Evolutionary conservation across 2,329 filamentous ascomycete species (phyloP), one percentile per base, ranked within the genome.

Genomic region (Cladosporium cucumerinum): DNA sequence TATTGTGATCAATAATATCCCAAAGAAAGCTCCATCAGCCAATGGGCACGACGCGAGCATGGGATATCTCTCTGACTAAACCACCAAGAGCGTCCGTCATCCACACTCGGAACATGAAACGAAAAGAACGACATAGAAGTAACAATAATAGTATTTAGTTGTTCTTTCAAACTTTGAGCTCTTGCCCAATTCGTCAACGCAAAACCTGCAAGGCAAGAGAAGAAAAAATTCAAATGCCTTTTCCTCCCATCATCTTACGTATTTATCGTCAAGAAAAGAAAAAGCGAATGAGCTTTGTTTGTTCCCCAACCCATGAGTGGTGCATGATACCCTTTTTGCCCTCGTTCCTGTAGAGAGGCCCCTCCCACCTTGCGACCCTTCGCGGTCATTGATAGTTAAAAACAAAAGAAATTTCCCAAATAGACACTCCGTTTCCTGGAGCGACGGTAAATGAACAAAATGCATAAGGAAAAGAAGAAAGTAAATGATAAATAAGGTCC

Each of bases 361-460:
- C n/a, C 39, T 23, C 39, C 39, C 8, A 18, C 54, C n/a, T 14
- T 16, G 28, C 30, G 28, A 36, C 14, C 54, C 54, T 46, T 46
- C 39, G 39, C 39, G 36, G 55, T 43, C 34, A 23, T 30, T 32
- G 26, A 49, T 36, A 61, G 49, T 36, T 25, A 55, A 34, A 55
- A 23, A 62, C 60, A 62, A 23, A 62, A 32, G 60, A 62, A 23
- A 62, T n/a, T 52, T 55, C 46, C 43, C 49, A 34, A 23, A 48
- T 30, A 25, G 34, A 34, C n/a, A 30, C 55, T 46, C 49, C 49
- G 60, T 34, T 46, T 39, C 59, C 30, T 30, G 49, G 16, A 62
- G 49, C 60, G 60, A 62, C 49, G 60, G 60, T 62, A 48, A 51
- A 51, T 32, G 60, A 43, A 57, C 26, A 52, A 62, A 46, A 16